Evolutionary conservation across 2,329 filamentous ascomycete species (phyloP).

Genomic region (Lasiodiplodia citricola): DNA sequence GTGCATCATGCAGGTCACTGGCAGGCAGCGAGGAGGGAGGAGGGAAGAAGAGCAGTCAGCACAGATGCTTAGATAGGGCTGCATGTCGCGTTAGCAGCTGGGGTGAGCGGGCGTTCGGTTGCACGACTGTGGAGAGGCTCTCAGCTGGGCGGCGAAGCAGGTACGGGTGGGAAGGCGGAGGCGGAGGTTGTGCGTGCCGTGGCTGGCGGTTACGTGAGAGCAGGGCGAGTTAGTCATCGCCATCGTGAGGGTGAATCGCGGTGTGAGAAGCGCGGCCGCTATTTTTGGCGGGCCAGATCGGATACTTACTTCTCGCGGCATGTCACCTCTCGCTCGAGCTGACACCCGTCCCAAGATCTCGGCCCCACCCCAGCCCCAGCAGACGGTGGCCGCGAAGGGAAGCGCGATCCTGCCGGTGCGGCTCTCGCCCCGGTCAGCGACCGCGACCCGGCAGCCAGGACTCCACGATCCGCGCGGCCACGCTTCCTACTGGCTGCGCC

Average conservation of each 20-base stretch:
- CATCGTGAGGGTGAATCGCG: slow-evolving; percentile 2
- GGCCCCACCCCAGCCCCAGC: slow-evolving; percentile 15
- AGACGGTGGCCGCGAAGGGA: not conserved
- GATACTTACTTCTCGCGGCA: slow-evolving; percentile 1
- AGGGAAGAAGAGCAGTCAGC: slow-evolving; percentile 16
- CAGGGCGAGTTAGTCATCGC: slow-evolving; percentile 11
- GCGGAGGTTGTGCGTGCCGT: slow-evolving; percentile 17
- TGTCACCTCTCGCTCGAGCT: slow-evolving; percentile 1
- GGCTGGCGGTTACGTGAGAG: slow-evolving; percentile 22
- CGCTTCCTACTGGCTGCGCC: slow-evolving; percentile 21
- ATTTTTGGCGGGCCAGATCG: slow-evolving; percentile 12
- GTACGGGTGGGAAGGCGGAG: slow-evolving; percentile 11
- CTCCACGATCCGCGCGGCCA: slow-evolving; percentile 15
- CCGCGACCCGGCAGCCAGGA: not conserved
- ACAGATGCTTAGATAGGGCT: slow-evolving; percentile 27
- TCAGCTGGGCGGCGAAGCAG: slow-evolving; percentile 15
- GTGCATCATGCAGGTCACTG: slow-evolving; percentile 24
- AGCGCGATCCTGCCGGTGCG: slow-evolving; percentile 6
- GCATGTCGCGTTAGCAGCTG: slow-evolving; percentile 22
- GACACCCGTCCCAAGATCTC: slow-evolving; percentile 2
- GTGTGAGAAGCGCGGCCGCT: slow-evolving; percentile 15
- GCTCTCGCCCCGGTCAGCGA: not conserved
- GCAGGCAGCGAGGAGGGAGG: slow-evolving; percentile 22
- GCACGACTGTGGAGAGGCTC: slow-evolving; percentile 22
- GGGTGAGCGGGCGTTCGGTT: slow-evolving; percentile 16